Base-by-base conservation (phyloP, 2,329 filamentous ascomycete species). In the Fusarium concolor region DNA sequence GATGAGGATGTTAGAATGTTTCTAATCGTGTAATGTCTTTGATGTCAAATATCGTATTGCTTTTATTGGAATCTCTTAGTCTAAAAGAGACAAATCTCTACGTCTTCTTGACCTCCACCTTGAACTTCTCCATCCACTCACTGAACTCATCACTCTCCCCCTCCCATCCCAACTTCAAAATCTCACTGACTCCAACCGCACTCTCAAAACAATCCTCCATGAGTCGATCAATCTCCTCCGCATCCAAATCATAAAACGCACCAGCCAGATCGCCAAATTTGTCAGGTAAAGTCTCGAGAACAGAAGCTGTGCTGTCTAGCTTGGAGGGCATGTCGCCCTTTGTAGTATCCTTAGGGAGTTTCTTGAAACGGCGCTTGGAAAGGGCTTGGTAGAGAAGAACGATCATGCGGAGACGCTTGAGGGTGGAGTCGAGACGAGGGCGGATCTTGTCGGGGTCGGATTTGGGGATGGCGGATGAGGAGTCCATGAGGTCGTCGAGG, bases 81-180 rank as follows among this genome's bases (percentile, higher is more conserved):
- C n/a, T n/a, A n/a, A n/a, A n/a, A n/a, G n/a, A n/a, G n/a, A n/a
- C n/a, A n/a, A n/a, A n/a, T n/a, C 6, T n/a, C 31, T 61, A 70
- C 1, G 54, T 20, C 74, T 84, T 85, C 66, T 83, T 85, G 15
- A 88, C 83, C 67, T 86, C 82, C 31, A 76, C 72, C 72, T 84
- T 83, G 67, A 88, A 89, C 65, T 84, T 86, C 12, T 81, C 82
- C n/a, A 85, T 88, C 94, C 94, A 97, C 17, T 86, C 82, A 0
- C 89, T 91, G 74, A 96, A 97, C 72, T 91, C 92, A 73, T 97
- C 94, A 18, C 86, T 83, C 45, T 85, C 79, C 0, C 85, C 89
- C 4, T 85, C 79, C 91, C 92, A 94, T 20, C 84, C 83, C 60
- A 83, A 80, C 49, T 81, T 80, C 14, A 92, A 78, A 46, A 90